These are phyloP conservation scores for Begonia loranthoides DNA, from an alignment of 306 rosid species.

Conservation along the genomic window DNA sequence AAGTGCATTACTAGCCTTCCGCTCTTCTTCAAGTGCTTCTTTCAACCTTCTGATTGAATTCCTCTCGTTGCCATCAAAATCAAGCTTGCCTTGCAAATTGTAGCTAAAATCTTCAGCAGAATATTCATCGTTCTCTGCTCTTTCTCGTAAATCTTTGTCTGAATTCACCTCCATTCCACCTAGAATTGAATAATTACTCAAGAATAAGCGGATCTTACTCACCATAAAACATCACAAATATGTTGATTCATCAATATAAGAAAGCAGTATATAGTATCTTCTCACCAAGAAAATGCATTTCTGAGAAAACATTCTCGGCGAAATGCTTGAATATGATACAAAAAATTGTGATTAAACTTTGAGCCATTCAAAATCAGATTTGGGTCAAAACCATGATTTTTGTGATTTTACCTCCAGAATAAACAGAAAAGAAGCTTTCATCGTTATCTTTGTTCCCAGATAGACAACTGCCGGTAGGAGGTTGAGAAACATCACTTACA, in stretches of 20 bases:
- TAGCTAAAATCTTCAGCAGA: constrained; percentile 10
- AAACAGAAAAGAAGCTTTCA: constrained; percentile 12
- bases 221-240: not conserved
- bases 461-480: constrained; percentile 16
- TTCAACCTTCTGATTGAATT: constrained; percentile 19
- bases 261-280: too few relatives aligned
- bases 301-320: too few relatives aligned
- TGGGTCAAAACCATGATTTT: not conserved
- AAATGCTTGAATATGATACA: too few relatives aligned
- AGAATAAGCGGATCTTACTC: constrained; percentile 1
- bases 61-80: constrained; percentile 16
- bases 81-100: constrained; percentile 8
- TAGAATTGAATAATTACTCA: constrained; percentile 9
- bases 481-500: constrained; percentile 5
- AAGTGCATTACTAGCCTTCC: constrained; percentile 18
- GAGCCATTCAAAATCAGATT: too few relatives aligned
- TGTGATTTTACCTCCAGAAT: constrained; percentile 18
- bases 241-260: too few relatives aligned
- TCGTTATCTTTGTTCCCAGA: constrained; percentile 13
- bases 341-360: too few relatives aligned
- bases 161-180: constrained; percentile 17
- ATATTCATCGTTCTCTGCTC: constrained; percentile 10
- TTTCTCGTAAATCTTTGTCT: constrained; percentile 5
- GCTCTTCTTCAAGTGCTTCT: constrained; percentile 37
- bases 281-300: constrained; percentile 1